Percentiles rank a stretch among this genome's conserved stretches.
phyloP scores from a whole-genome alignment of 169 alveolate genomes.

The Plasmodium gallinaceum region DNA sequence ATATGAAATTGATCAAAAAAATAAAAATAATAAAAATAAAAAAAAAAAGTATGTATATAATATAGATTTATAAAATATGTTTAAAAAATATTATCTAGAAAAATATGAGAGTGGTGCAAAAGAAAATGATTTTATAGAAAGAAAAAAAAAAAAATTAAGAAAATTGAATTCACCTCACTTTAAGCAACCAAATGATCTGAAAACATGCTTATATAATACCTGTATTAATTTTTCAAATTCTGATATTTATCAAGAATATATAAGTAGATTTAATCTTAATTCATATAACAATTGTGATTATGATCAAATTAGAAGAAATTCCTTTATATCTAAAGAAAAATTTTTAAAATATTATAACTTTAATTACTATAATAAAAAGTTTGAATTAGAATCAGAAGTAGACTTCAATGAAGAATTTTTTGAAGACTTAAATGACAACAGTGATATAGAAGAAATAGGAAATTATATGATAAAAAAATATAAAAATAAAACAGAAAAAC shows the following conservation, averaged over 20 bases:
- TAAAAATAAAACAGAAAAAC: conserved; percentile 4
- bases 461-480: neutral
- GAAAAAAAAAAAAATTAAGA: neutral
- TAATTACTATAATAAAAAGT: conserved; percentile 36
- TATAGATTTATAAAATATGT: neutral
- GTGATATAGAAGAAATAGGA: conserved; percentile 53
- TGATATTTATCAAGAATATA: conserved; percentile 75
- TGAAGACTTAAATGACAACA: neutral
- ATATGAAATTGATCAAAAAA: neutral
- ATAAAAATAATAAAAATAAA: neutral
- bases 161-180: neutral
- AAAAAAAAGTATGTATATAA: neutral
- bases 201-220: conserved; percentile 23
- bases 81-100: neutral
- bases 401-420: conserved; percentile 5
- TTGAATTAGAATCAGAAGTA: conserved; percentile 63
- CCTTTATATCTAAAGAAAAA: conserved; percentile 47
- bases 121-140: neutral
- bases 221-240: conserved; percentile 49
- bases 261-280: conserved; percentile 46
- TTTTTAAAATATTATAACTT: conserved; percentile 71
- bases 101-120: neutral
- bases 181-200: conserved; percentile 37
- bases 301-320: conserved; percentile 59
- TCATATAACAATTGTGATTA: conserved; percentile 69